Conservation (phyloP, 345 rosid species). For the Stellera chamaejasme region DNA sequence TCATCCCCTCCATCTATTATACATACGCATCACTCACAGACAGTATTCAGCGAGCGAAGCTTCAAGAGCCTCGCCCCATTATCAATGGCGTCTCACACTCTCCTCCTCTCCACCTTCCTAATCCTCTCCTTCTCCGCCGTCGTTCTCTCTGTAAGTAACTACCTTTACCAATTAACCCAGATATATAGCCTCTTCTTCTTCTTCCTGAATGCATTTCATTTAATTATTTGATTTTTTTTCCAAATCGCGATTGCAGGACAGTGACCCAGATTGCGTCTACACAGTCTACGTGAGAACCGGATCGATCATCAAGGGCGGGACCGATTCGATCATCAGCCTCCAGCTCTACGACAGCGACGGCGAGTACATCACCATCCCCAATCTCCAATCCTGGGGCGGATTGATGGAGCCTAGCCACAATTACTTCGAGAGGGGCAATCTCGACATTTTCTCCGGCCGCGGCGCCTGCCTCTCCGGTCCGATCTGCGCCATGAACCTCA, state of each 20-base stretch:
- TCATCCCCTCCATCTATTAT: not conserved
- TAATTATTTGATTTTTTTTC: not conserved
- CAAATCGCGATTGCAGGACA: slow-evolving; percentile 21
- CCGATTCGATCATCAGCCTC: slow-evolving; percentile 60
- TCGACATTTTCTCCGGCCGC: slow-evolving; percentile 80
- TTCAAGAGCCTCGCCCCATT: not conserved
- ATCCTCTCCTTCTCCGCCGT: slow-evolving; percentile 14
- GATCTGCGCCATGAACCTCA: slow-evolving; percentile 60
- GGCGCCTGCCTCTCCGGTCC: slow-evolving; percentile 47
- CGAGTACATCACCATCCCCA: slow-evolving; percentile 22
- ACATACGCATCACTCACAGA: not conserved
- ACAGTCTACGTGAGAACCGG: slow-evolving; percentile 69
- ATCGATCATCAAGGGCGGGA: slow-evolving; percentile 71
- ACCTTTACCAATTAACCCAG: not conserved
- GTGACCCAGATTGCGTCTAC: slow-evolving; percentile 54
- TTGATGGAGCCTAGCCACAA: slow-evolving; percentile 63
- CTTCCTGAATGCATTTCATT: no score
- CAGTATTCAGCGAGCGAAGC: not conserved
- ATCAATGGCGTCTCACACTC: slow-evolving; percentile 7
- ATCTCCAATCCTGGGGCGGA: slow-evolving; percentile 80
- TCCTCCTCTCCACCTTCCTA: slow-evolving; percentile 12
- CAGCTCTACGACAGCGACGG: slow-evolving; percentile 43
- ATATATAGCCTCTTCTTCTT: not conserved
- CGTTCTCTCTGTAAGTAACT: slow-evolving; percentile 17
- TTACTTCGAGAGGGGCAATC: slow-evolving; percentile 85